Evolutionary conservation across 2,329 filamentous ascomycete species (phyloP).

Genomic region (Acephala macrosclerotiorum): DNA sequence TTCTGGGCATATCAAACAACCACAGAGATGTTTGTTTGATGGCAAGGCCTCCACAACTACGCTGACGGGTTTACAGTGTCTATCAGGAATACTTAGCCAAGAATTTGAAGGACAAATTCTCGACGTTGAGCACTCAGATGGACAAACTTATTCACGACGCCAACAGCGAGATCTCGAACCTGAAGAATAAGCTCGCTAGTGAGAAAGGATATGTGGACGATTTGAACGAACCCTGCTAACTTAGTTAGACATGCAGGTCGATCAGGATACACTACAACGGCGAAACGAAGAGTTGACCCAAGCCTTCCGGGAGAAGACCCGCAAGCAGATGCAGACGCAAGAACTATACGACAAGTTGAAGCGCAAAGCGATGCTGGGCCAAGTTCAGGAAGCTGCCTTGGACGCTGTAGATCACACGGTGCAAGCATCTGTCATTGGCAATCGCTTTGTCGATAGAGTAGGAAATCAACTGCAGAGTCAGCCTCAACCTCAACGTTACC

Average conservation of each 20-base stretch:
- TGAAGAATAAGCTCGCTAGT: conserved; percentile 73
- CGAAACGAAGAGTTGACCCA: conserved; percentile 77
- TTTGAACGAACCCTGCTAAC: conserved; percentile 19
- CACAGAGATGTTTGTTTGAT: conserved; percentile 75
- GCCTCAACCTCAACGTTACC: conserved; percentile 18
- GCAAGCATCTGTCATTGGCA: conserved; percentile 40
- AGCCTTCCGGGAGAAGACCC: conserved; percentile 73
- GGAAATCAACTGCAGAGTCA: conserved; percentile 19
- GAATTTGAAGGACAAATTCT: conserved; percentile 75
- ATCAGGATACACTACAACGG: conserved; percentile 68
- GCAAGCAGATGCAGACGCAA: conserved; percentile 73
- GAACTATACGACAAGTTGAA: conserved; percentile 69
- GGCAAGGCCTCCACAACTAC: conserved; percentile 23
- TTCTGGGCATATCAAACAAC: conserved; percentile 90
- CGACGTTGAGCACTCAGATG: conserved; percentile 67
- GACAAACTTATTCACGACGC: conserved; percentile 79
- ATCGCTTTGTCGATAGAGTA: conserved; percentile 37
- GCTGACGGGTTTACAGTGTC: conserved; percentile 54
- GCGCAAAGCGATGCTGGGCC: conserved; percentile 59
- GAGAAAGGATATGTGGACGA: conserved; percentile 34
- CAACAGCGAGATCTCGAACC: conserved; percentile 71
- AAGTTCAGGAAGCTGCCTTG: conserved; percentile 62
- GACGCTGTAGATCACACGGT: conserved; percentile 55
- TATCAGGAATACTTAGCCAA: conserved; percentile 82
- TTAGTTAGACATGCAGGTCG: conserved; percentile 59